These are phyloP conservation scores for Barnettozyma pratensis DNA, from an alignment of 805 yeast genomes.

Conservation along the genomic window DNA sequence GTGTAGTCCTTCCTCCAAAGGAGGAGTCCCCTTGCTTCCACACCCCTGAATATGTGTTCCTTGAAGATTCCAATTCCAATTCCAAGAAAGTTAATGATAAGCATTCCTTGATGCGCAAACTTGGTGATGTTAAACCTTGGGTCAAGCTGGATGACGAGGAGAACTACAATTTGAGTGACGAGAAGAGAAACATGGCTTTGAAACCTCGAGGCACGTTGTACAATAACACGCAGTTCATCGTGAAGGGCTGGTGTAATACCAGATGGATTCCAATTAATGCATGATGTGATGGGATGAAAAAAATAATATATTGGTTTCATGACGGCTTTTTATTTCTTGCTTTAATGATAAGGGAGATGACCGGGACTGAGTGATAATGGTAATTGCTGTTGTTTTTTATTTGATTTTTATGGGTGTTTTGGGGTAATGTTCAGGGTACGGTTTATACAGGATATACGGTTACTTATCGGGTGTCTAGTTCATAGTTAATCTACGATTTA, in stretches of 20 bases:
- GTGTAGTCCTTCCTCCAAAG: constrained; percentile 49
- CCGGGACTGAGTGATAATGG: too few species aligned
- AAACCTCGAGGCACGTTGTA: constrained; percentile 19
- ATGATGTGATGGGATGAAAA: not conserved
- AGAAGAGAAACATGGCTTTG: constrained; percentile 7
- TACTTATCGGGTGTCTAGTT: too few species aligned
- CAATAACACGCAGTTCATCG: constrained; percentile 23
- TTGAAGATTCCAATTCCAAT: constrained; percentile 4
- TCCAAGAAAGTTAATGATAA: not conserved
- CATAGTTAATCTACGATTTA: too few species aligned
- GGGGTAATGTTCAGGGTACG: too few species aligned
- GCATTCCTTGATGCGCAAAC: constrained; percentile 19
- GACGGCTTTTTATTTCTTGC: too few species aligned
- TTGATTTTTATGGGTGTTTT: too few species aligned
- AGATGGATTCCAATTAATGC: constrained; percentile 19
- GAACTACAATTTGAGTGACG: not conserved
- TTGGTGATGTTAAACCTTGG: constrained; percentile 26
- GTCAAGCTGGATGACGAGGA: constrained; percentile 21
- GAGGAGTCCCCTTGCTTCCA: constrained; percentile 32
- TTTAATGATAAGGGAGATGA: too few species aligned
- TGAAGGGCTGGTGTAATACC: constrained; percentile 25
- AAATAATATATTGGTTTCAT: too few species aligned
- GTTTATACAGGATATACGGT: too few species aligned
- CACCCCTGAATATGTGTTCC: constrained; percentile 24
- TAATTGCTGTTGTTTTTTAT: too few species aligned